Evolutionary conservation across 139 green algal species (phyloP), one percentile per base, ranked within the genome.

Genomic region (Zygnema circumcarinatum): DNA sequence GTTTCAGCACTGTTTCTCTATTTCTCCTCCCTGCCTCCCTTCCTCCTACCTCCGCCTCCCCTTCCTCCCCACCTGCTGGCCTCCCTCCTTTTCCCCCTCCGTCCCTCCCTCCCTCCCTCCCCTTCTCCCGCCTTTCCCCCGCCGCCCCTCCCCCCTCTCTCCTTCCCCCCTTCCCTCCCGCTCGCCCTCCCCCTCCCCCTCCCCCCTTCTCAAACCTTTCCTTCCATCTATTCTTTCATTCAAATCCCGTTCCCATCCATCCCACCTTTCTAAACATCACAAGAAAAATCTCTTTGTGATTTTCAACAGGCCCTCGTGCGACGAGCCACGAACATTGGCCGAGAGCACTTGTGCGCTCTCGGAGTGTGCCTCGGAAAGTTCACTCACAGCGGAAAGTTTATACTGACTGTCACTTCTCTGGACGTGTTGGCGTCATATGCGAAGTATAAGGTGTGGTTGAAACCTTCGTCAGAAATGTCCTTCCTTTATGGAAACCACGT

Each of bases 371-470:
- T 99, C 1, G 97, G 97, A 39, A 98, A 98, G 89, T 95, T 99
- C 25, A 99, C 97, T 11, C 96, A 99, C 92, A 94, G 88, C 11
- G 95, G 95, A 40, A 99, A 99, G 84, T 99, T 99, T 85, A 88
- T 94, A 1, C 88, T 99, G 0, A 98, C 95, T 1, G 93, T 99
- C 20, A 96, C 95, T 0, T 93, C 93, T 0, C 91, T 99, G n/a
- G 96, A 98, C 76, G 2, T 98, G 20, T 92, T 99, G 29, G 90
- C 95, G 0, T 86, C 95, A 39, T 93, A 98, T 85, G 96, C 96
- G 35, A 99, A 98, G 88, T 95, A 98, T 94, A 99, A 99, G 95
- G 93, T 99, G 2, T 99, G 97, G 97, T 91, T 99, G 42, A 99
- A 99, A 92, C 96, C 97, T 0, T 96, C 95, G 2, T 90, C 95